Base-by-base conservation (phyloP, 2,329 filamentous ascomycete genomes). In the Dothideomycetes sp. region DNA sequence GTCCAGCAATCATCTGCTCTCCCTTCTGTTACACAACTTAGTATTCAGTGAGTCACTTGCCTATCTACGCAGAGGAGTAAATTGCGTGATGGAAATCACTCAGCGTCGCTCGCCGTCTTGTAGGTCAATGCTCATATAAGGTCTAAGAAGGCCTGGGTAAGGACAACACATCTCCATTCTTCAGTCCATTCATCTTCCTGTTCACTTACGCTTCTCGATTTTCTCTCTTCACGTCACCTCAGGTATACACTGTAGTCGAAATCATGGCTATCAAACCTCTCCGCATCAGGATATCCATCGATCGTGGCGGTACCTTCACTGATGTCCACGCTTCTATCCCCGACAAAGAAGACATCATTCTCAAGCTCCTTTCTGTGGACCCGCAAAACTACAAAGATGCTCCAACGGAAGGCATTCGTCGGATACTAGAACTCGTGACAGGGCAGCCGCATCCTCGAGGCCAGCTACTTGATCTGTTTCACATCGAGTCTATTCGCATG, bases 301-400 rank as follows among this genome's bases (percentile, higher is more conserved):
- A 43, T 32, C 37, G 41, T 35, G 41, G 41, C 16, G 41, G 41
- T 27, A 43, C 41, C 2, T 43, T 43, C 10, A 38, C 36, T 8
- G 41, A 43, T 30, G 36, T 43, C 3, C 36, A 37, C 5, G 41
- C 41, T 7, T 18, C 36, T 12, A 39, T 40, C 27, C 36, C 36
- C 10, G 41, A 32, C 8, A 31, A 30, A 19, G 34, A 49, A 17
- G 50, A 54, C 32, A 46, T 54, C n/a, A 45, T 55, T 32, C 38
- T 56, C 31, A 56, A 56, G 39, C 42, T 56, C 17, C 41, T 56
- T 18, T 56, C 53, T 7, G 50, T 54, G 5, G 52, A 54, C 40
- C 52, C 52, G 16, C 35, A 43, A 14, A 52, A 56, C 35, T 56
- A 56, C 34, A 35, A 48, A 29, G 53, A 56, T 45, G 53, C 53